Evolutionary conservation across 768 basidiomycete species (phyloP).

Genomic region (Lactarius vividus): DNA sequence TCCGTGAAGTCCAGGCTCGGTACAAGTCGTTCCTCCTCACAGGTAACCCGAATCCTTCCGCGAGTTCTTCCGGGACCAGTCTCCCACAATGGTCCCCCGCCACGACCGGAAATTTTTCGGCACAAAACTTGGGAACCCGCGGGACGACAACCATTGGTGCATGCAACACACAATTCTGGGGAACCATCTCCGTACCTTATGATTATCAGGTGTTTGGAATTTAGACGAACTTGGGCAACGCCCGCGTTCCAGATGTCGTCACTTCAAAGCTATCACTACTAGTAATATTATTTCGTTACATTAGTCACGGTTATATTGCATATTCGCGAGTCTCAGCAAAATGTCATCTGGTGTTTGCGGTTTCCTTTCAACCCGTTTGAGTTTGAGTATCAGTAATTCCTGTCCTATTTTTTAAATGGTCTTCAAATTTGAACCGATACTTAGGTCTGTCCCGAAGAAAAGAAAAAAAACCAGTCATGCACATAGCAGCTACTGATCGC

Average conservation of each 20-base stretch:
- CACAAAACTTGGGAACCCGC: constrained; percentile 59
- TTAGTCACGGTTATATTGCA: neutral
- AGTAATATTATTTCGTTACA: neutral
- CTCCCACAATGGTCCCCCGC: constrained; percentile 52
- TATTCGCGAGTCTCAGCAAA: neutral
- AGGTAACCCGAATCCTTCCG: constrained; percentile 59
- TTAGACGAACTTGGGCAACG: neutral
- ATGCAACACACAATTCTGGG: constrained; percentile 70
- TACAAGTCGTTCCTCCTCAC: constrained; percentile 63
- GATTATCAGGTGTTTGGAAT: constrained; percentile 63
- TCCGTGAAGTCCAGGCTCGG: constrained; percentile 63
- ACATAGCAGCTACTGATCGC: no score
- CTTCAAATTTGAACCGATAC: no score
- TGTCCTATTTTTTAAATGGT: no score
- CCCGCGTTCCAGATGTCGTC: neutral
- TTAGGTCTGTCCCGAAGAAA: no score
- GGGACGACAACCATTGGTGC: constrained; percentile 53
- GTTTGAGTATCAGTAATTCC: no score
- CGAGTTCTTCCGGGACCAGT: constrained; percentile 50
- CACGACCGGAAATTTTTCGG: constrained; percentile 49
- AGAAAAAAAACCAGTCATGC: no score
- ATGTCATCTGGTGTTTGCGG: no score
- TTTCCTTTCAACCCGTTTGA: no score
- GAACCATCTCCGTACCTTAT: constrained; percentile 49
- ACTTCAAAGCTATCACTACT: neutral